A percentile compares a stretch with the other conserved stretches of the same genome.
These are phyloP conservation scores for Xylariaceae sp. DNA, from an alignment of 2,329 filamentous ascomycete species.

Conservation along the genomic window DNA sequence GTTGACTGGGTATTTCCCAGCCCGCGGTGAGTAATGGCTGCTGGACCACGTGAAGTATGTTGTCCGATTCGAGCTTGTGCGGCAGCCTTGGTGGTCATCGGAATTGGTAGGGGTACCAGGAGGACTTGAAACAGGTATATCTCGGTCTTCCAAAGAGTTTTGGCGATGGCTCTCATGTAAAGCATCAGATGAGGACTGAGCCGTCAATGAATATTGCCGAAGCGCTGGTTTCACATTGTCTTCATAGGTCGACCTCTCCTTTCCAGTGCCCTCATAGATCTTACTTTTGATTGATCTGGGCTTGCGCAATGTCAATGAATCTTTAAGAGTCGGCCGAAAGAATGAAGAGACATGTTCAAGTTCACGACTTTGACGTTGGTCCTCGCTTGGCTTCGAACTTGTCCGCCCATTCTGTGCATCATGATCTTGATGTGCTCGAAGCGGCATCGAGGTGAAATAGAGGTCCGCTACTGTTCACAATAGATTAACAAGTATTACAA, in stretches of 20 bases:
- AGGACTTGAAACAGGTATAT: not conserved
- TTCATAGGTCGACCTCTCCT: not conserved
- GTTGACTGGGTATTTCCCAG: not conserved
- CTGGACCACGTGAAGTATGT: slow-evolving; percentile 28
- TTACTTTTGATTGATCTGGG: slow-evolving; percentile 3
- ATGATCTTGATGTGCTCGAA: slow-evolving; percentile 32
- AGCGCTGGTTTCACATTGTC: not conserved
- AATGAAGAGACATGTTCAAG: slow-evolving; percentile 35
- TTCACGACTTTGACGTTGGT: slow-evolving; percentile 30
- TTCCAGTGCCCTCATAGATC: not conserved
- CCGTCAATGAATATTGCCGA: slow-evolving; percentile 5
- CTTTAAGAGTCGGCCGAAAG: slow-evolving; percentile 26
- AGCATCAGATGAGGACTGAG: slow-evolving; percentile 5
- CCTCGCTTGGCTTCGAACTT: slow-evolving; percentile 20
- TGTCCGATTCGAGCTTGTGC: slow-evolving; percentile 15
- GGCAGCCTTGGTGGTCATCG: slow-evolving; percentile 7
- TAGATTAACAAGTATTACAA: slow-evolving; percentile 1
- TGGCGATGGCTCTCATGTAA: not conserved
- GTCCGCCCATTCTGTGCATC: slow-evolving; percentile 23
- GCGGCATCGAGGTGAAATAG: slow-evolving; percentile 47
- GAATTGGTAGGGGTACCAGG: not conserved
- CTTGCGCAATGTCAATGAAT: slow-evolving; percentile 5
- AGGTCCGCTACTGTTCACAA: slow-evolving; percentile 44
- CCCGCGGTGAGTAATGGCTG: slow-evolving; percentile 19
- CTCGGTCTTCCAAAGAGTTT: not conserved